Evolutionary conservation across 805 yeast genomes (phyloP), one percentile per base, ranked within the genome.

Genomic region (Myxozyma geophila): DNA sequence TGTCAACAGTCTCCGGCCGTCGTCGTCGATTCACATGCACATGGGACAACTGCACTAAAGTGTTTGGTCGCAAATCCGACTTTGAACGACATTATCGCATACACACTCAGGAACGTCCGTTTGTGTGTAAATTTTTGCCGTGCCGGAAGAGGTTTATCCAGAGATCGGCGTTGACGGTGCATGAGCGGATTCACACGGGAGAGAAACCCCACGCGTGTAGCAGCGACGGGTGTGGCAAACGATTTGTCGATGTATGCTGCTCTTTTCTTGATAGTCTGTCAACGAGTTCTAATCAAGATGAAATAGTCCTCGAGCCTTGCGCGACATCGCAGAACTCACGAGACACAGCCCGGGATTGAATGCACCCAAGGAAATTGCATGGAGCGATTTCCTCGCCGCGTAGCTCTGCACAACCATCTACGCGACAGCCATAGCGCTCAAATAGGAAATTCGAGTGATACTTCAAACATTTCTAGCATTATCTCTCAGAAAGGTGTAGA

Each of bases 121-220:
- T 88, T 78, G 84, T 85, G 70, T 91, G 97, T 73, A 86, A 90
- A 19, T 80, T 88, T 70, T 36, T 54, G 1, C 81, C 85, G 13
- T 91, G 97, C 75, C 85, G 84, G 54, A 89, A 90, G 76, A 89
- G 95, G 6, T 91, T 91, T 74, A 87, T 89, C 69, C 83, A 96
- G 71, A 92, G 96, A 7, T 86, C 92, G 8, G 90, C 95, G 1
- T 78, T 90, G 60, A 87, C 86, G 67, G 90, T 92, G 2, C 97
- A 91, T 75, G 80, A 82, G 70, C 80, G 97, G 60, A 91, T 96
- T 7, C 97, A 91, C 76, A 91, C 97, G 0, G 97, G 97, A 49
- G 96, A 91, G 74, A 89, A 90, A 74, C 96, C 97, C 1, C 95
- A 89, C 73, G 85, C 84, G 55, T 91, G 97, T 75, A 82, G 85